Evolutionary conservation across 768 basidiomycete species (phyloP), one percentile per base, ranked within the genome.

Genomic region (Mycena polygramma): DNA sequence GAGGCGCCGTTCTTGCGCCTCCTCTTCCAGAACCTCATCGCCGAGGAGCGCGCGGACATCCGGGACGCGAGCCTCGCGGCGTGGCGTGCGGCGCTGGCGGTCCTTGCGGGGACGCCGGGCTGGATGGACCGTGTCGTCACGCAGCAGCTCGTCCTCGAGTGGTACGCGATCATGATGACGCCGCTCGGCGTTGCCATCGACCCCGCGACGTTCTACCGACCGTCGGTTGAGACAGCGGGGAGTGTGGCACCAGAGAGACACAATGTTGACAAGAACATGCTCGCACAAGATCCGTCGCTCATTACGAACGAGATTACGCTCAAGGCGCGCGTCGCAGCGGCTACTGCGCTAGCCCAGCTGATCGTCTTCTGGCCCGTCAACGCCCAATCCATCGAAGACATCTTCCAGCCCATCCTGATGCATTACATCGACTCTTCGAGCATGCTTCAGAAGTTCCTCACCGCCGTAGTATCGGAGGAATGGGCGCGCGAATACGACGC

Each of bases 201-300:
- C 70, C 76, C 88, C 0, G 80, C 89, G 0, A 82, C 85, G 19
- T 96, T 98, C 77, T 91, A 92, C 79, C 85, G 86, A 54, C 89
- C 92, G 4, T 82, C 85, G 4, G 79, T 88, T n/a, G 66, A 70
- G 57, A 54, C 57, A 7, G 77, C 84, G 1, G 80, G 82, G 19
- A 84, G 87, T 63, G 87, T 84, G 26, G 79, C 82, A 2, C 82
- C 85, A 0, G 92, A 95, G 78, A 87, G 91, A 54, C 95, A 99
- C 78, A 96, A 98, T 75, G 95, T 99, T 39, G 98, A 99, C 83
- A 99, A 96, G 85, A 93, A 93, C 68, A 96, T 99, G 91, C 85
- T 98, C 26, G 85, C 88, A 7, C 97, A 98, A 77, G 98, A 99
- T 78, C 82, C 96, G 51, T 90, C 94, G 0, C 84, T 99, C 45